Conservation (phyloP, 768 basidiomycete genomes). For the Trametes villosa region DNA sequence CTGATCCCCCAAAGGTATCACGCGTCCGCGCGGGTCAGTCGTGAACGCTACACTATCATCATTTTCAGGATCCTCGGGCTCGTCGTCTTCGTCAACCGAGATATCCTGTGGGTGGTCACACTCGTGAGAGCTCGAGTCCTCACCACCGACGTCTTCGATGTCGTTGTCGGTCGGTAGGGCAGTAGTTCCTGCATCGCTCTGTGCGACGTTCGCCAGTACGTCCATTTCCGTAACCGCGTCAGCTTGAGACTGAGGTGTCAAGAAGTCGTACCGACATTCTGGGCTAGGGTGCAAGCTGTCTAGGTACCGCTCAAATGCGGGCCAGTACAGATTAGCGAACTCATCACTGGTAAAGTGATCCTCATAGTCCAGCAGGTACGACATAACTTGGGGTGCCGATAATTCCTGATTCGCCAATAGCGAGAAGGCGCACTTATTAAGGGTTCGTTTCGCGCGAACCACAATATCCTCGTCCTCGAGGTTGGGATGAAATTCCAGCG, state of each 20-base stretch:
- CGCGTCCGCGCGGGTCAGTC: background rate
- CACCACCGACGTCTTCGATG: background rate
- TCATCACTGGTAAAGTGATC: slow-evolving; percentile 45
- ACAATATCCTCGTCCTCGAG: background rate
- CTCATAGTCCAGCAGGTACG: slow-evolving; percentile 39
- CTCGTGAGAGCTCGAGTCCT: background rate
- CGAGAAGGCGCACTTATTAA: slow-evolving; percentile 43
- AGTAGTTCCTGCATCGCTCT: no score
- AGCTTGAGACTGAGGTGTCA: no score
- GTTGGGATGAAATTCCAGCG: background rate
- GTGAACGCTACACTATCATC: background rate
- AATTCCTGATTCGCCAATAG: slow-evolving; percentile 46
- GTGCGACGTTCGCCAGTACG: no score
- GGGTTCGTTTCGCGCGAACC: slow-evolving; percentile 35
- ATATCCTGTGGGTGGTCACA: no score
- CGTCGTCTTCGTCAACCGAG: no score
- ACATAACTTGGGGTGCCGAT: slow-evolving; percentile 42
- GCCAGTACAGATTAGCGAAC: slow-evolving; percentile 43
- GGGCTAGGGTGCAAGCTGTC: slow-evolving; percentile 2
- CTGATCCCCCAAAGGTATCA: background rate
- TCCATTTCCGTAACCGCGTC: no score
- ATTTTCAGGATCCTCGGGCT: background rate
- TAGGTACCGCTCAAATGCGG: slow-evolving; percentile 34
- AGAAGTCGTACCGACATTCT: no score
- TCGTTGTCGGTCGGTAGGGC: background rate